These are phyloP conservation scores for Knufia petricola DNA, from an alignment of 2,329 filamentous ascomycete genomes.

Conservation along the genomic window DNA sequence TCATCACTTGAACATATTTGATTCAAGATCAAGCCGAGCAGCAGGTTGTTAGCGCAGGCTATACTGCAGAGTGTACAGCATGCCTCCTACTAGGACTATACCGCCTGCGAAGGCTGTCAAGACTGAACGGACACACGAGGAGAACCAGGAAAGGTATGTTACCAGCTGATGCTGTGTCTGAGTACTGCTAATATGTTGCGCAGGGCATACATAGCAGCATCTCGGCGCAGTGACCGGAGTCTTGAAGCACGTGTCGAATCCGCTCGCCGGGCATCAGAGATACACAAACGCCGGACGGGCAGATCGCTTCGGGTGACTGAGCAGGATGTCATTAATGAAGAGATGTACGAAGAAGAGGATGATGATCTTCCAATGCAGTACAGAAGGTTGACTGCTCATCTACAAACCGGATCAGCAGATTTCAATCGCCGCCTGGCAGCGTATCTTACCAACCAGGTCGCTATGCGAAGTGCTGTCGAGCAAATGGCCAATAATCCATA, in stretches of 20 bases:
- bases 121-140: conserved; percentile 24
- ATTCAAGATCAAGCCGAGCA: too few relatives aligned
- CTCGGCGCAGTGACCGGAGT: conserved; percentile 73
- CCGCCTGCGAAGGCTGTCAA: conserved; percentile 23
- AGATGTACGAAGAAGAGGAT: conserved; percentile 95
- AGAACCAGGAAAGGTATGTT: conserved; percentile 38
- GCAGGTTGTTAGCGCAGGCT: too few relatives aligned
- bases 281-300: conserved; percentile 80
- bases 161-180: background rate
- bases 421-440: conserved; percentile 54
- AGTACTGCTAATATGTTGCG: background rate
- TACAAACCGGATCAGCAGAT: conserved; percentile 51
- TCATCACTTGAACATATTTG: too few relatives aligned
- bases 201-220: conserved; percentile 86
- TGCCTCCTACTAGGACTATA: conserved; percentile 21
- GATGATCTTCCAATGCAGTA: conserved; percentile 64
- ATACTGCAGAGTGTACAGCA: too few relatives aligned
- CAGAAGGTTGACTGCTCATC: conserved; percentile 51
- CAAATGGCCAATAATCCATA: conserved; percentile 36
- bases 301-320: conserved; percentile 72
- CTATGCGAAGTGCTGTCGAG: conserved; percentile 43
- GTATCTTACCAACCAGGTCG: conserved; percentile 49
- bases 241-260: conserved; percentile 83
- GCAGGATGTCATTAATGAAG: conserved; percentile 78
- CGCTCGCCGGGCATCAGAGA: conserved; percentile 75